A percentile compares a stretch with the other conserved stretches of the same genome.
These are phyloP conservation scores for Pythium dissimile DNA, from an alignment of 352 stramenopile species.

Conservation along the genomic window DNA sequence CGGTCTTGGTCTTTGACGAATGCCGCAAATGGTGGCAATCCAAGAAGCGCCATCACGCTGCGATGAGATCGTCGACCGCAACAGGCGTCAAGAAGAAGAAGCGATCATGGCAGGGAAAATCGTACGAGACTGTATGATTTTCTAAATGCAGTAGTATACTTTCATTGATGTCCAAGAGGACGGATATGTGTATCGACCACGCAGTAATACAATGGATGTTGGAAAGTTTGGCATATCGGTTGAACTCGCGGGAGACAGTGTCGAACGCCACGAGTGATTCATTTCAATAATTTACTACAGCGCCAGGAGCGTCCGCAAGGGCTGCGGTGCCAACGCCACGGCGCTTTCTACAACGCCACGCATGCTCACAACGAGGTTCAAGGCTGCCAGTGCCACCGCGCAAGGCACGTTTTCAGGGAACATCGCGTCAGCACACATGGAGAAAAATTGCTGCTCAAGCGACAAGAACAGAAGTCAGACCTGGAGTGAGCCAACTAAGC, in stretches of 20 bases:
- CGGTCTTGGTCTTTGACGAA: slow-evolving; percentile 92
- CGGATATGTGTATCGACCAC: not conserved
- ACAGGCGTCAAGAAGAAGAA: slow-evolving; percentile 60
- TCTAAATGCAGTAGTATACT: too few species aligned
- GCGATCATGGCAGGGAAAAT: slow-evolving; percentile 66
- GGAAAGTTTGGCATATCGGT: too few species aligned
- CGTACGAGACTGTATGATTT: slow-evolving; percentile 66
- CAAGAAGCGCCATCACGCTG: slow-evolving; percentile 29
- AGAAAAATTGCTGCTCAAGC: slow-evolving; percentile 34
- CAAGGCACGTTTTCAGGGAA: slow-evolving; percentile 73
- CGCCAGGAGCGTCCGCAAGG: slow-evolving; percentile 9
- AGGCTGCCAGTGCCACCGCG: slow-evolving; percentile 27
- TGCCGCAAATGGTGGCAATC: slow-evolving; percentile 86
- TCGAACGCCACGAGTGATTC: too few species aligned
- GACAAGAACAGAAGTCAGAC: slow-evolving; percentile 1
- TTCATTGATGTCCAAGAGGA: too few species aligned
- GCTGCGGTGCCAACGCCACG: not conserved
- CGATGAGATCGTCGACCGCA: slow-evolving; percentile 33
- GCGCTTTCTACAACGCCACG: not conserved
- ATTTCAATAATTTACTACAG: slow-evolving; percentile 21
- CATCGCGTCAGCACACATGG: slow-evolving; percentile 37
- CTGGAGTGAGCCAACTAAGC: not conserved
- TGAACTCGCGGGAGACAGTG: too few species aligned
- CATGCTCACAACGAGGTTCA: slow-evolving; percentile 20
- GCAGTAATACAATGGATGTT: too few species aligned